Evolutionary conservation across 768 basidiomycete species (phyloP).

Genomic region (Dioszegia crocea): DNA sequence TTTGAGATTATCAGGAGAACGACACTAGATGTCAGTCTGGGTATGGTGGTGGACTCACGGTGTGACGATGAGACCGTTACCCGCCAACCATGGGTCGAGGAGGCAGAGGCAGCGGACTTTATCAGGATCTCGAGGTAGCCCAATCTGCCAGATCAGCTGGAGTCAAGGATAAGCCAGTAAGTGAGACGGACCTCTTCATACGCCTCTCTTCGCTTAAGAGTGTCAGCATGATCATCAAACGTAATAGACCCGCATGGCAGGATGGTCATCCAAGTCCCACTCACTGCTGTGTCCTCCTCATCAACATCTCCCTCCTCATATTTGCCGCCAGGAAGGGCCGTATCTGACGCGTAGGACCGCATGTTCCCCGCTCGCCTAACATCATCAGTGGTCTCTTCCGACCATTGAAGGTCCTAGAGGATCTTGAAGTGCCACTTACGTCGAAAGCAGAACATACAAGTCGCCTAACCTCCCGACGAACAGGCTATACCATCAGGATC

Average conservation of each 20-base stretch:
- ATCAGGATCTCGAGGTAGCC: conserved; percentile 66
- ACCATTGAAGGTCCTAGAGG: background rate
- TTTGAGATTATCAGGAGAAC: conserved; percentile 80
- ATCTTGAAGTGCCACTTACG: conserved; percentile 18
- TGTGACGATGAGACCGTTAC: conserved; percentile 69
- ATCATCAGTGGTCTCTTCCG: background rate
- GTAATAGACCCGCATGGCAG: background rate
- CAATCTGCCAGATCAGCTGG: conserved; percentile 59
- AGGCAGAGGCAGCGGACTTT: conserved; percentile 73
- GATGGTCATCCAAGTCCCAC: conserved; percentile 29
- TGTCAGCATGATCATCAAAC: conserved; percentile 53
- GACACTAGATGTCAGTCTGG: conserved; percentile 56
- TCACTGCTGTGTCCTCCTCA: conserved; percentile 75
- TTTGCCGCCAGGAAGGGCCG: conserved; percentile 80
- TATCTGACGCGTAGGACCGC: conserved; percentile 77
- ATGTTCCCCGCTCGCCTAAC: conserved; percentile 68
- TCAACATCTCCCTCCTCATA: conserved; percentile 65
- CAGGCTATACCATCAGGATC: conserved; percentile 42
- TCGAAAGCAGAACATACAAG: conserved; percentile 67
- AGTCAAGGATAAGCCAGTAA: too few relatives aligned
- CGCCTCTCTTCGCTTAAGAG: conserved; percentile 62
- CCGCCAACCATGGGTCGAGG: conserved; percentile 73
- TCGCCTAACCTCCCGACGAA: conserved; percentile 81
- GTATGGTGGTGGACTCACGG: conserved; percentile 60
- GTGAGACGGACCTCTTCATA: conserved; percentile 78